phyloP scores from a whole-genome alignment of 768 basidiomycete genomes.

The Fibroporia radiculosa region DNA sequence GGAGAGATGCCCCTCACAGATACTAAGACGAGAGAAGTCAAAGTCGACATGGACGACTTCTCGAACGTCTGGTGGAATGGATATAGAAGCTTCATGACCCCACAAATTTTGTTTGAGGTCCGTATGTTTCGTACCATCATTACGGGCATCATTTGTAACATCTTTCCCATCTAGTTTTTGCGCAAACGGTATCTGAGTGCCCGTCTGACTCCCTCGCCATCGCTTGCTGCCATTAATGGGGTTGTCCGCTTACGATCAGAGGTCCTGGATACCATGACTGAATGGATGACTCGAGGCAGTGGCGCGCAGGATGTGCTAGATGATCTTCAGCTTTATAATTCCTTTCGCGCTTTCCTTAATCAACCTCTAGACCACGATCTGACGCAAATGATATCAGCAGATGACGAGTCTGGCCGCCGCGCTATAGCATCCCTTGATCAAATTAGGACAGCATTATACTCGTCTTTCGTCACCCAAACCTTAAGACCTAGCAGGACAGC shows the following conservation, averaged over 20 bases:
- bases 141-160: background rate
- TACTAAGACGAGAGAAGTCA: constrained; percentile 63
- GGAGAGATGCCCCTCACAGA: constrained; percentile 76
- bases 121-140: constrained; percentile 10
- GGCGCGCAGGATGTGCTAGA: constrained; percentile 78
- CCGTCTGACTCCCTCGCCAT: constrained; percentile 29
- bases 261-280: constrained; percentile 54
- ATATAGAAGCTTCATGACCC: constrained; percentile 76
- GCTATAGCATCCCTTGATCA: constrained; percentile 27
- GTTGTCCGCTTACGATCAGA: constrained; percentile 49
- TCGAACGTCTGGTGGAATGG: constrained; percentile 76
- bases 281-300: constrained; percentile 68
- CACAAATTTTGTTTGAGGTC: constrained; percentile 81
- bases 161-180: constrained; percentile 45
- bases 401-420: background rate
- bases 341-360: constrained; percentile 53
- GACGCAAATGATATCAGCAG: constrained; percentile 22
- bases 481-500: constrained; percentile 39
- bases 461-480: constrained; percentile 46
- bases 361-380: constrained; percentile 44
- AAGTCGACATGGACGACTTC: constrained; percentile 69
- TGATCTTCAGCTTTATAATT: constrained; percentile 53
- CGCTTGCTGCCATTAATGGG: constrained; percentile 39
- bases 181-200: constrained; percentile 64
- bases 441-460: constrained; percentile 32